Evolutionary conservation across 2,329 filamentous ascomycete genomes (phyloP).

Genomic region (Aureobasidium uvarum): DNA sequence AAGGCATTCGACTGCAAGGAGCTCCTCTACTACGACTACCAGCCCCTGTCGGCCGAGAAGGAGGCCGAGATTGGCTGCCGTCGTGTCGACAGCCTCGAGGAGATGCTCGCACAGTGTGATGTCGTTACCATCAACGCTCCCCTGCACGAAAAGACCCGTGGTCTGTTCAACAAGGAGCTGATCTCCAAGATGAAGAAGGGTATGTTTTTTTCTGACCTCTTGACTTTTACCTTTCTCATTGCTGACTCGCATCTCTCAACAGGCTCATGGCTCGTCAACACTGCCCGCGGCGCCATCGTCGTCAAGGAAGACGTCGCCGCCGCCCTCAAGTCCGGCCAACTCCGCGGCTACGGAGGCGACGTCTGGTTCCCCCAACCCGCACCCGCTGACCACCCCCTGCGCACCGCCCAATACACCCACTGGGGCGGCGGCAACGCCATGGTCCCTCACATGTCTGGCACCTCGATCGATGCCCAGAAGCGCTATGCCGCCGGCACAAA

Average conservation of each 20-base stretch:
- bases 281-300: conserved; percentile 95
- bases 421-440: conserved; percentile 98
- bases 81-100: conserved; percentile 83
- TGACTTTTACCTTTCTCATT: too few relatives aligned
- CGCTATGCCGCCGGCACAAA: conserved; percentile 63
- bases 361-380: conserved; percentile 99
- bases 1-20: conserved; percentile 99
- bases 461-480: conserved; percentile 96
- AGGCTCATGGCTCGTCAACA: conserved; percentile 98
- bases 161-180: conserved; percentile 97
- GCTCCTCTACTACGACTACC: conserved; percentile 99
- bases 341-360: conserved; percentile 82
- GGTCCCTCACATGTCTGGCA: conserved; percentile 98
- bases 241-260: conserved; percentile 22
- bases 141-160: conserved; percentile 94
- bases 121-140: conserved; percentile 99
- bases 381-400: conserved; percentile 86
- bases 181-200: conserved; percentile 99
- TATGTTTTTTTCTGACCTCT: conserved; percentile 36
- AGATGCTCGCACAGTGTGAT: conserved; percentile 91
- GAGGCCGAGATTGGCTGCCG: conserved; percentile 96
- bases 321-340: conserved; percentile 86
- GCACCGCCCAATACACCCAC: conserved; percentile 80
- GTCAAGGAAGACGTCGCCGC: conserved; percentile 99
- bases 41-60: conserved; percentile 78